These are phyloP conservation scores for Stygiomarasmius scandens DNA, from an alignment of 1,284 basidiomycete species.

Conservation along the genomic window DNA sequence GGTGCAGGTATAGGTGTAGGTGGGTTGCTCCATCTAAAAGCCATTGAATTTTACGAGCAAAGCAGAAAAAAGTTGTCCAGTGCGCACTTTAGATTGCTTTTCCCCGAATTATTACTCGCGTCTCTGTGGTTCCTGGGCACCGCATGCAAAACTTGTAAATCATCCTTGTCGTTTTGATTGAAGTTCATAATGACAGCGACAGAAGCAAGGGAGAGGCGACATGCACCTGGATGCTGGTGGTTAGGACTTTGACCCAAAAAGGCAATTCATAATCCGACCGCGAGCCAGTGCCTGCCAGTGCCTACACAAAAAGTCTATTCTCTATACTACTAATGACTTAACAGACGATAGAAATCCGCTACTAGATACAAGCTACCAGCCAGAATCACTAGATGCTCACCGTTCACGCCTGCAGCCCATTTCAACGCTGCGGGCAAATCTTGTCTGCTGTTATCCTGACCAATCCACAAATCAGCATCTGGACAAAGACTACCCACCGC, in stretches of 20 bases:
- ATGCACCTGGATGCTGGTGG: not conserved
- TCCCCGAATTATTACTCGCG: constrained; percentile 3
- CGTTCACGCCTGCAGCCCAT: constrained; percentile 42
- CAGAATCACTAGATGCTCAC: constrained; percentile 59
- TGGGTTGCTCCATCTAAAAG: constrained; percentile 7
- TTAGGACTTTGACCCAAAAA: not conserved
- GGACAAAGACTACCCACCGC: constrained; percentile 45
- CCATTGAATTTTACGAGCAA: not conserved
- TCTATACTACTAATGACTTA: constrained; percentile 1
- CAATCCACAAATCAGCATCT: constrained; percentile 47
- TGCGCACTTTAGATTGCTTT: not conserved
- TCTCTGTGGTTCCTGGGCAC: not conserved
- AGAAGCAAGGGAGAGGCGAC: not conserved
- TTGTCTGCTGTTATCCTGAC: constrained; percentile 27
- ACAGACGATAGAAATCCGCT: constrained; percentile 78
- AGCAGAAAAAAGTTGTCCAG: not conserved
- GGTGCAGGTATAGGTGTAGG: constrained; percentile 7
- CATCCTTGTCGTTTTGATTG: not conserved
- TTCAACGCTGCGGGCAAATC: constrained; percentile 40
- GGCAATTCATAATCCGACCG: not conserved
- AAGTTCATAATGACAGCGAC: not conserved
- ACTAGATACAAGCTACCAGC: constrained; percentile 93
- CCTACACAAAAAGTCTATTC: not conserved
- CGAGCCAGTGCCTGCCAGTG: too few relatives aligned
- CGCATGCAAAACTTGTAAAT: not conserved